Evolutionary conservation across 441 rosid species (phyloP).

Genomic region (Erodium moschatum): DNA sequence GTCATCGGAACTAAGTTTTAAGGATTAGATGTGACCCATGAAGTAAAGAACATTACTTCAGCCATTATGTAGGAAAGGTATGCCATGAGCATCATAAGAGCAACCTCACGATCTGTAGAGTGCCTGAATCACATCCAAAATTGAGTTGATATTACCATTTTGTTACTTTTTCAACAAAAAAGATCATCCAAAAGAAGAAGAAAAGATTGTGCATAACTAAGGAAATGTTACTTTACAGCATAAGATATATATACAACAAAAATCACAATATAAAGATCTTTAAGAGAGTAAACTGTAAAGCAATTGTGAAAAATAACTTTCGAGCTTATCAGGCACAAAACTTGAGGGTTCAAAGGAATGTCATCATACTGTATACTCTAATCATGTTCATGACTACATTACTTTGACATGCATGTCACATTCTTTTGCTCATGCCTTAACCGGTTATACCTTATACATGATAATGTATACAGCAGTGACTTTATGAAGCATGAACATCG

Average conservation of each 20-base stretch:
- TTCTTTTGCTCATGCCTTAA: neutral
- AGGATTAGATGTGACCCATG: neutral
- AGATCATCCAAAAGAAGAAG: neutral
- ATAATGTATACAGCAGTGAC: neutral
- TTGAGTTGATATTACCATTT: neutral
- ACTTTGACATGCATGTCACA: neutral
- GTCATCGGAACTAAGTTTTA: neutral
- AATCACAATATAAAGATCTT: neutral
- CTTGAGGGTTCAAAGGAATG: neutral
- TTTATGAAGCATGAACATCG: neutral
- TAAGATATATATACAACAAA: neutral
- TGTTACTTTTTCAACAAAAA: neutral
- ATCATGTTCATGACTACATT: neutral
- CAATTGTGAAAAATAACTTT: neutral
- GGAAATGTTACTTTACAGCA: neutral
- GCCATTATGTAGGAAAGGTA: conserved; percentile 65
- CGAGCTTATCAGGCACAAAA: conserved; percentile 3
- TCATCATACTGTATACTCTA: neutral
- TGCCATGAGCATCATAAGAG: conserved; percentile 64
- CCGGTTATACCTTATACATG: neutral
- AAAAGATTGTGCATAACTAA: neutral
- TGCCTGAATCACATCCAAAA: conserved; percentile 32
- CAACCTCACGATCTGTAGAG: conserved; percentile 61
- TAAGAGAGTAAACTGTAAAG: neutral
- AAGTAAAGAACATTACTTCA: conserved; percentile 30